Evolutionary conservation across 2,329 filamentous ascomycete genomes (phyloP), one percentile per base, ranked within the genome.

Genomic region (Thelonectria rubi): DNA sequence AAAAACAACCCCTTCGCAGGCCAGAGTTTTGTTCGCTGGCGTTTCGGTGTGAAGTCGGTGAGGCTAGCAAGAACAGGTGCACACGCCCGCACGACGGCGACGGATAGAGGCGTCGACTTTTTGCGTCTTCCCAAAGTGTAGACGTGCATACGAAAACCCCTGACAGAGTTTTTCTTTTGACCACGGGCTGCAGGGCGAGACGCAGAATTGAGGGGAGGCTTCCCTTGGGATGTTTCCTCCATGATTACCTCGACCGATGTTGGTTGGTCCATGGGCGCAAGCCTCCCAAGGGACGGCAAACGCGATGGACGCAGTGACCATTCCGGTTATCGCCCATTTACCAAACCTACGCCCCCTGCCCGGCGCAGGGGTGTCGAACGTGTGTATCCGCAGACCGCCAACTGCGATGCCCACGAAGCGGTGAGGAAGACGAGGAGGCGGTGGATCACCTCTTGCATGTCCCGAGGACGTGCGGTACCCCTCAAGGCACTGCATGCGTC

Each of bases 11-110:
- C n/a, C 30, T 12, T n/a, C 15, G 40, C 5, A 43, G 18, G 45
- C 24, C 30, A 42, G 45, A 18, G 46, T 42, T 24, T n/a, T 32
- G 24, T 40, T 17, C 50, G 18, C 51, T 26, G 53, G 34, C 43
- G 53, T 61, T 57, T 58, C 72, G 72, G 71, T 72, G 67, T 74
- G 72, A 74, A 74, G 72, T 74, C 72, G 72, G 72, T 74, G 72
- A 71, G 15, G 62, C 57, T 51, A 51, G 37, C 58, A 50, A 32
- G 52, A 40, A 37, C 11, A n/a, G n/a, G n/a, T n/a, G n/a, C n/a
- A n/a, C 34, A 37, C 34, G 34, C 26, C 8, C 26, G 26, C 26
- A 30, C 26, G 26, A 37, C 11, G 34, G 15, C 34, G 11, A 37
- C 34, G 26, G 26, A 30, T 8, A 30, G 26, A 30, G 26, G 26